phyloP scores from a whole-genome alignment of 495 filamentous ascomycete genomes.

The Mycothermus thermophilus region DNA sequence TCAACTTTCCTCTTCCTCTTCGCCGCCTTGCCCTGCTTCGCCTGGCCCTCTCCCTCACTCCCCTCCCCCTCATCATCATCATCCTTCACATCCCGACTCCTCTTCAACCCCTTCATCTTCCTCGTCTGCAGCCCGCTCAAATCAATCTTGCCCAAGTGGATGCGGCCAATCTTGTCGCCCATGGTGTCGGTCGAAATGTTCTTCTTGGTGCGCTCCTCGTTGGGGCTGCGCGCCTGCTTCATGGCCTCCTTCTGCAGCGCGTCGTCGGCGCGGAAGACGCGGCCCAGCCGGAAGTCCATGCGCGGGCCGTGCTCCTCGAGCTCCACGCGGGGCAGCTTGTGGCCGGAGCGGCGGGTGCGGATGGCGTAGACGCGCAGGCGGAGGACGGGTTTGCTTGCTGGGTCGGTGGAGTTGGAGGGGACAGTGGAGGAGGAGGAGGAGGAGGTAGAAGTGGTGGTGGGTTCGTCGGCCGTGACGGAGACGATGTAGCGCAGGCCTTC shows the following conservation, averaged over 20 bases:
- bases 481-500: conserved; percentile 87
- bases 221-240: conserved; percentile 55
- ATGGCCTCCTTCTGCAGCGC: conserved; percentile 77
- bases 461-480: conserved; percentile 65
- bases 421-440: not conserved
- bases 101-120: conserved; percentile 99
- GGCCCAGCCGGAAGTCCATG: conserved; percentile 82
- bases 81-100: conserved; percentile 41
- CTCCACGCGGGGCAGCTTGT: conserved; percentile 79
- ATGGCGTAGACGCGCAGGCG: conserved; percentile 78
- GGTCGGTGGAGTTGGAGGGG: conserved; percentile 22
- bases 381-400: conserved; percentile 49
- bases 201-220: conserved; percentile 79
- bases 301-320: conserved; percentile 90
- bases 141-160: conserved; percentile 88
- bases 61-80: conserved; percentile 8
- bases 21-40: conserved; percentile 1
- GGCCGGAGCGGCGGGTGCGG: conserved; percentile 69
- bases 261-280: conserved; percentile 60
- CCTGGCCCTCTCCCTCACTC: conserved; percentile 6
- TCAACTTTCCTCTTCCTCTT: conserved; percentile 12
- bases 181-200: conserved; percentile 82
- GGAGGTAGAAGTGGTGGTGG: conserved; percentile 14
- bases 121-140: conserved; percentile 75
- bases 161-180: conserved; percentile 89